phyloP scores from a whole-genome alignment of 768 basidiomycete species.

The Boletus tylopilopsis region DNA sequence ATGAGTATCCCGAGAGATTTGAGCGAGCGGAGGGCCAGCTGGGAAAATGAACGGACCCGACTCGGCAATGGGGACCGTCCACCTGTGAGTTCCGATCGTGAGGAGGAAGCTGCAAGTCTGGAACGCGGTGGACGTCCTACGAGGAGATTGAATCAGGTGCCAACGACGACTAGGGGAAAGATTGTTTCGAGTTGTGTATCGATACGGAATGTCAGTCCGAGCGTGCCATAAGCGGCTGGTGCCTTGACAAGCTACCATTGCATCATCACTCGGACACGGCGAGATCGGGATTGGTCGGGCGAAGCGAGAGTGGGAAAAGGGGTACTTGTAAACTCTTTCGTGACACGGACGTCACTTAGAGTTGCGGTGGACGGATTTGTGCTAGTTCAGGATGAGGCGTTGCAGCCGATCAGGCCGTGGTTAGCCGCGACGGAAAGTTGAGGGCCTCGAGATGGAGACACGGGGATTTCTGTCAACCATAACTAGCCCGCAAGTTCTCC shows the following conservation, averaged over 20 bases:
- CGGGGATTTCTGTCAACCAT: conserved; percentile 4
- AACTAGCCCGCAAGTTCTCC: conserved; percentile 3
- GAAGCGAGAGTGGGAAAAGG: neutral
- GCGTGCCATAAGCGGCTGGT: neutral
- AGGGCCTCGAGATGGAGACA: neutral
- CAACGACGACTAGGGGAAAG: too few relatives aligned
- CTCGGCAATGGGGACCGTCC: too few relatives aligned
- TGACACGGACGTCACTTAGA: conserved; percentile 4
- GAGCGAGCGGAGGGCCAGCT: neutral
- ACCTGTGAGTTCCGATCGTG: too few relatives aligned
- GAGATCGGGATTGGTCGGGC: neutral
- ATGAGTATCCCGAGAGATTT: conserved; percentile 4
- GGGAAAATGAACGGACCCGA: neutral
- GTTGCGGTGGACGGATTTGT: neutral
- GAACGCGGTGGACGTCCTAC: too few relatives aligned
- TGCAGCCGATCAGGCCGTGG: conserved; percentile 1
- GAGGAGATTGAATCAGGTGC: too few relatives aligned
- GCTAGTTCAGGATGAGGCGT: neutral
- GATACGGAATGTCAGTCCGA: neutral
- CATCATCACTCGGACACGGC: neutral
- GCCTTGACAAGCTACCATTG: neutral
- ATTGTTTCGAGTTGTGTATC: too few relatives aligned
- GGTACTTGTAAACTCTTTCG: conserved; percentile 4
- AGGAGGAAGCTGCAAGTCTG: too few relatives aligned
- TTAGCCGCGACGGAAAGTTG: conserved; percentile 3